Evolutionary conservation across 1,139 yeast species (phyloP), one percentile per base, ranked within the genome.

Genomic region (Yamadazyma dushanensis): DNA sequence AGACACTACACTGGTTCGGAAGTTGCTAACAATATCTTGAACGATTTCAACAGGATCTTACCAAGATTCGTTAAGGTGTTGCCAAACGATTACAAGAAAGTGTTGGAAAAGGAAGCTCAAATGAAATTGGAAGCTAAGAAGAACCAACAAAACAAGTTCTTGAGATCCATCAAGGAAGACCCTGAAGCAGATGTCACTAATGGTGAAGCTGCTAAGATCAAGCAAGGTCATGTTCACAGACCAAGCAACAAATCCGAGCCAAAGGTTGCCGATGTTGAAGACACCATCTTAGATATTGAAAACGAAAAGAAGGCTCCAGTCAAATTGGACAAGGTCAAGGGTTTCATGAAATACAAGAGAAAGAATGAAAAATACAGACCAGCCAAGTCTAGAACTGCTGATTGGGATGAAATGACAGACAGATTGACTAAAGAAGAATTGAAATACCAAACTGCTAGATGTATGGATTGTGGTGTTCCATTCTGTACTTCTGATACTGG

Each of bases 401-500:
- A 92, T 63, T 92, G 97, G 97, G 79, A 83, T 49, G 98, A 92
- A 67, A 76, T 92, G 64, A 82, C 95, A 14, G 67, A 78, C 13
- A 80, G 96, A 45, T 74, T 92, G 50, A 72, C 89, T 43, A 84
- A 85, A 63, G 90, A 85, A 38, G 97, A 92, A 50, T 81, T 92
- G 57, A 78, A 82, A 58, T 76, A 76, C 57, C 97, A 92, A 69
- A 87, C 97, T 39, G 97, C 97, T n/a, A 80, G 98, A 65, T 92
- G 98, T 76, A 92, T 92, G 96, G 98, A 92, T 66, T 92, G 98
- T 73, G 98, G 98, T 70, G 95, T 92, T 53, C 98, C 98, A 43
- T 92, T 90, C 78, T 92, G 98, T 73, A 95, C 94, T 57, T 84
- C 96, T 29, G 97, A 92, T 62, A 85, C 96, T 33, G 98, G 98